Conservation (phyloP, 169 alveolate genomes). For the Plasmodium reichenowi region DNA sequence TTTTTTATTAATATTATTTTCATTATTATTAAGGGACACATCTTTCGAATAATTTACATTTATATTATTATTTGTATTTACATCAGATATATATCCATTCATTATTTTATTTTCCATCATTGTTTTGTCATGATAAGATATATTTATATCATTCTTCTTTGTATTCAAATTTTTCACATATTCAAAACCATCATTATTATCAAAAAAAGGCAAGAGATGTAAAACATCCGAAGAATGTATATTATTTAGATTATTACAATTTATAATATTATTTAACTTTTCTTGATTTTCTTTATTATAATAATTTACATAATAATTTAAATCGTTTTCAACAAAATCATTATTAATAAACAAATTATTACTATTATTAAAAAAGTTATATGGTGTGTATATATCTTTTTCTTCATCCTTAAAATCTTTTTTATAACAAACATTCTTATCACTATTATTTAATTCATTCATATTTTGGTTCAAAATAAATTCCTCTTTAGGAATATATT, state of each 20-base stretch:
- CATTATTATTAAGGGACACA: neutral
- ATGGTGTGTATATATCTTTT: constrained; percentile 9
- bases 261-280: constrained; percentile 17
- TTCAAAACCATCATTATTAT: no score
- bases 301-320: constrained; percentile 30
- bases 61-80: neutral
- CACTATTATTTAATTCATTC: neutral
- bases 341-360: constrained; percentile 37
- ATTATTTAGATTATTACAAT: neutral
- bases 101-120: neutral
- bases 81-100: neutral
- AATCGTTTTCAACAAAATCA: constrained; percentile 11
- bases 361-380: constrained; percentile 7
- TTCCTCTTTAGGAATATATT: no score
- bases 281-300: constrained; percentile 25
- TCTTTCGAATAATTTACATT: neutral
- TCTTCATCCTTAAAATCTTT: neutral
- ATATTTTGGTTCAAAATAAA: neutral
- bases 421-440: neutral
- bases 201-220: no score
- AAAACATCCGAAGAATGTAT: neutral
- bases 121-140: neutral
- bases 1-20: neutral
- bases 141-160: neutral
- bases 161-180: neutral